Conservation (phyloP, 768 basidiomycete species). For the Lyophyllum semitale region DNA sequence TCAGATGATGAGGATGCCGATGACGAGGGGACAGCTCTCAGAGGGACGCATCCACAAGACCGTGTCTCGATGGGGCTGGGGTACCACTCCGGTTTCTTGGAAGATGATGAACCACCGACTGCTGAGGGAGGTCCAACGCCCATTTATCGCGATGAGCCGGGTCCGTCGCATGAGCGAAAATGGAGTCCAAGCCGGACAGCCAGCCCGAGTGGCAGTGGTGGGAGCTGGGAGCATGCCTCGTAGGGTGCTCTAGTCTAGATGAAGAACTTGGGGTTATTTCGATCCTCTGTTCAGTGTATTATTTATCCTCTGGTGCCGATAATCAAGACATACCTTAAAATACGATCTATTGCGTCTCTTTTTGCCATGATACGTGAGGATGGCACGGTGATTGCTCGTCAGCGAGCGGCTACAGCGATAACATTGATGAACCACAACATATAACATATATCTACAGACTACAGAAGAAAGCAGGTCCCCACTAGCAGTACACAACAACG, state of each 20-base stretch:
- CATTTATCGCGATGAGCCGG: constrained; percentile 60
- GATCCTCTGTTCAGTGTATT: neutral
- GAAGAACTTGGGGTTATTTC: neutral
- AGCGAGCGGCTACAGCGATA: neutral
- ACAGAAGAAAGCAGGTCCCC: constrained; percentile 1
- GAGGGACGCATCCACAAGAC: constrained; percentile 35
- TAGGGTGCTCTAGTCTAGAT: constrained; percentile 7
- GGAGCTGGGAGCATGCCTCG: constrained; percentile 76
- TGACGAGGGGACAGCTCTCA: constrained; percentile 71
- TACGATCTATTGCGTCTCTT: no score
- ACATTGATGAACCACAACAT: neutral
- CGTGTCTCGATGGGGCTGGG: constrained; percentile 43
- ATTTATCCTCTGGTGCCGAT: neutral
- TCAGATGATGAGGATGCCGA: constrained; percentile 82
- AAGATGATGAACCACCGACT: constrained; percentile 65
- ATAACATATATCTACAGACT: neutral
- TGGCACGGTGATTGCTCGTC: no score
- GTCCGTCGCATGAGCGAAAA: constrained; percentile 18
- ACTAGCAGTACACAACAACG: constrained; percentile 5
- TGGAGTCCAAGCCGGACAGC: constrained; percentile 20
- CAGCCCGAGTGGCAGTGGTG: constrained; percentile 53
- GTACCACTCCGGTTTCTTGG: constrained; percentile 82
- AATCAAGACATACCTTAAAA: neutral
- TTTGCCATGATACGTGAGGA: no score
- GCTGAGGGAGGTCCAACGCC: constrained; percentile 32